Evolutionary conservation across 352 stramenopile genomes (phyloP).

Genomic region (Globisporangium paddicum): DNA sequence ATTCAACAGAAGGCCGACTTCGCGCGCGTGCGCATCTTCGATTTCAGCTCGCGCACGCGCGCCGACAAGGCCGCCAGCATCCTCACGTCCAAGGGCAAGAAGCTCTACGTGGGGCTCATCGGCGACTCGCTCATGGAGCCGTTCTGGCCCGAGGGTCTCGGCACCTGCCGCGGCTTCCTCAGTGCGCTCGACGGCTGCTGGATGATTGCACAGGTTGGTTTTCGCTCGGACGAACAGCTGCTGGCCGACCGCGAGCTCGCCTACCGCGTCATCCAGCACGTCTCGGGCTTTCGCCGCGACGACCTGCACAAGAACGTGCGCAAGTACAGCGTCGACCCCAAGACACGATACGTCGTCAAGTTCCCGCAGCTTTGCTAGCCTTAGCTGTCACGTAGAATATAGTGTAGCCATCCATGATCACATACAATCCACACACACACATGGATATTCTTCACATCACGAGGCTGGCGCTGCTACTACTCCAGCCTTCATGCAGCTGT

Average conservation of each 20-base stretch:
- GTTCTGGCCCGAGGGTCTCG: slow-evolving; percentile 83
- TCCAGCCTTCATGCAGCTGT: no score
- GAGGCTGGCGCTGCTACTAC: no score
- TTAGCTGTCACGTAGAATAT: no score
- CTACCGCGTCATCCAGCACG: slow-evolving; percentile 71
- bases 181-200: slow-evolving; percentile 69
- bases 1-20: slow-evolving; percentile 70
- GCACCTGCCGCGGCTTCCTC: slow-evolving; percentile 79
- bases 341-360: slow-evolving; percentile 74
- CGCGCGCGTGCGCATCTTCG: slow-evolving; percentile 68
- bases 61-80: slow-evolving; percentile 72
- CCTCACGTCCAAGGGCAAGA: slow-evolving; percentile 57
- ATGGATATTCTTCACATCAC: no score
- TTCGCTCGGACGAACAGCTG: slow-evolving; percentile 66
- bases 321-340: slow-evolving; percentile 77
- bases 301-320: slow-evolving; percentile 80
- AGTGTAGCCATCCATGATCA: no score
- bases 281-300: slow-evolving; percentile 66
- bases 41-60: slow-evolving; percentile 78
- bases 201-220: slow-evolving; percentile 73
- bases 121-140: slow-evolving; percentile 80
- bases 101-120: slow-evolving; percentile 75
- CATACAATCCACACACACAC: no score
- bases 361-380: slow-evolving; percentile 52
- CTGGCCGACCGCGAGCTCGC: slow-evolving; percentile 71